A percentile compares a stretch with the other conserved stretches of the same genome.
Conservation (phyloP, 2,329 filamentous ascomycete species). For the Aspergillus sp. region DNA sequence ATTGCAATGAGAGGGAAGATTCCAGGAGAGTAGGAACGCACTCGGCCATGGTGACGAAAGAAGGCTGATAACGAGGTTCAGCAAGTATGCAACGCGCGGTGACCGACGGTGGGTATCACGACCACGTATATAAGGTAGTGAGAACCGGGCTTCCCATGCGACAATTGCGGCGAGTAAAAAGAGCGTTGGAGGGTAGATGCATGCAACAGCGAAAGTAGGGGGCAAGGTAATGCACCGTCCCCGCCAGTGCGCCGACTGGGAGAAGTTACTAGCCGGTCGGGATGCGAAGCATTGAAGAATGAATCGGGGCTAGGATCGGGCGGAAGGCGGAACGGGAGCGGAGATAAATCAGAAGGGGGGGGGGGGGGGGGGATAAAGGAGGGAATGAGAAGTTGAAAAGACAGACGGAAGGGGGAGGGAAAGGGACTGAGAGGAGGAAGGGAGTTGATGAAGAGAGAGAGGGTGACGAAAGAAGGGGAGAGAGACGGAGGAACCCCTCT, state of each 20-base stretch:
- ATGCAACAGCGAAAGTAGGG: conserved; percentile 13
- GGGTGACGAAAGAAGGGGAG: conserved; percentile 5
- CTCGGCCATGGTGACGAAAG: conserved; percentile 38
- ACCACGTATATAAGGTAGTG: conserved; percentile 12
- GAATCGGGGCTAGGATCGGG: conserved; percentile 4
- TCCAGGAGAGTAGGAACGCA: conserved; percentile 23
- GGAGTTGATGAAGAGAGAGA: conserved; percentile 1
- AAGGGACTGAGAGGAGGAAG: conserved; percentile 6
- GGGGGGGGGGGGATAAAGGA: conserved; percentile 1
- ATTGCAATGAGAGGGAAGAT: not conserved
- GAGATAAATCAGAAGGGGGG: conserved; percentile 2
- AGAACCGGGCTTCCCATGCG: conserved; percentile 17
- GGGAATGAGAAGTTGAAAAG: not conserved
- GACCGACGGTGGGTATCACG: conserved; percentile 15
- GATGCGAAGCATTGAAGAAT: conserved; percentile 18
- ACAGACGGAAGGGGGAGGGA: not conserved
- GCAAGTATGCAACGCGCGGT: conserved; percentile 18
- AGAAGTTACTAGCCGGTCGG: conserved; percentile 16
- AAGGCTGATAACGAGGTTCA: conserved; percentile 15
- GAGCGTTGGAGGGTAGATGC: conserved; percentile 17
- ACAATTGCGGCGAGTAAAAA: conserved; percentile 10
- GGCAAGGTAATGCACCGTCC: conserved; percentile 16
- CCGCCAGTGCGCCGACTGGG: conserved; percentile 25
- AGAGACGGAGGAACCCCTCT: conserved; percentile 6
- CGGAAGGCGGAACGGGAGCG: conserved; percentile 6